A percentile compares a stretch with the other conserved stretches of the same genome.
Evolutionary conservation across 148 eudicot species (phyloP).

Genomic region (Bassia scoparia): DNA sequence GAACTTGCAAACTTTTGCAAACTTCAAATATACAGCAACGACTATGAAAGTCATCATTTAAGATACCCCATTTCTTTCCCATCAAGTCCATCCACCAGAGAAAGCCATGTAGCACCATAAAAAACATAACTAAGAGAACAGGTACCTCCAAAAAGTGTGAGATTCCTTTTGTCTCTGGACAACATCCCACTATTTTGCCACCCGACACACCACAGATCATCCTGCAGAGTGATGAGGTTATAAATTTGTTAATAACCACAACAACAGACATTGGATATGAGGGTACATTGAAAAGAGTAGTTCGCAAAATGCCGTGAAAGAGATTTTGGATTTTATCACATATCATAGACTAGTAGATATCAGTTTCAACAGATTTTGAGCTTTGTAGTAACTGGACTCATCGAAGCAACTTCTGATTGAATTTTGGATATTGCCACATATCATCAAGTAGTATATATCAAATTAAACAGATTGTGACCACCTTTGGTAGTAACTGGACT

Average conservation of each 20-base stretch:
- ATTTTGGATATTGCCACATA: too few relatives aligned
- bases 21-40: neutral
- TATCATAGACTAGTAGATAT: too few relatives aligned
- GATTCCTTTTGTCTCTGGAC: constrained; percentile 57
- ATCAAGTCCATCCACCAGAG: neutral
- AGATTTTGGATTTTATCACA: too few relatives aligned
- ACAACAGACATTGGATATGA: constrained; percentile 1
- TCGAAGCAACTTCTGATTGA: too few relatives aligned
- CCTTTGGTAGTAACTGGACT: too few relatives aligned
- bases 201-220: constrained; percentile 79
- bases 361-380: too few relatives aligned
- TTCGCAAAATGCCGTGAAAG: too few relatives aligned
- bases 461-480: too few relatives aligned
- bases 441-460: too few relatives aligned
- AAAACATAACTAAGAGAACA: neutral
- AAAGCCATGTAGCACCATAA: neutral
- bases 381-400: too few relatives aligned
- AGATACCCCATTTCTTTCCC: neutral
- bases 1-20: neutral
- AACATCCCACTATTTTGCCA: constrained; percentile 84
- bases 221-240: constrained; percentile 39
- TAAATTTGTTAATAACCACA: neutral
- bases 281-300: neutral
- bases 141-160: constrained; percentile 78
- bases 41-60: neutral